A percentile compares a stretch with the other conserved stretches of the same genome.
phyloP scores from a whole-genome alignment of 176 grass and related monocot genomes.

The Dendrocalamus sinicus region DNA sequence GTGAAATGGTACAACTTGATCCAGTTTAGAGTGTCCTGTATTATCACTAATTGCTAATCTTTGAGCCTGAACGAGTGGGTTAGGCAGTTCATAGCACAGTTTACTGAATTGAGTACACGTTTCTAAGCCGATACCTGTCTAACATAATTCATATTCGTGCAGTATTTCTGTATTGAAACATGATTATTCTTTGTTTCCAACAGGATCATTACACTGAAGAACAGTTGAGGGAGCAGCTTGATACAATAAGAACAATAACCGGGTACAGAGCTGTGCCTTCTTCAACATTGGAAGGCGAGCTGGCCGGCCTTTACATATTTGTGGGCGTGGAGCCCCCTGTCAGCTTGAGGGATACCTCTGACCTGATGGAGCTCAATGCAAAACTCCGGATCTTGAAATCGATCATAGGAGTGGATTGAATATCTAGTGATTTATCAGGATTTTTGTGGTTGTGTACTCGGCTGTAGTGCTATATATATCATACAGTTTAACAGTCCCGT shows the following conservation, averaged over 20 bases:
- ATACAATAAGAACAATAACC: slow-evolving; percentile 43
- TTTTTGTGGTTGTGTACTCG: neutral
- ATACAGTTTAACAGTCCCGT: neutral
- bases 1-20: neutral
- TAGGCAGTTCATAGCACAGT: neutral
- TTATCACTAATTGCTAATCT: neutral
- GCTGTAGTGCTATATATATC: neutral
- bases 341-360: neutral
- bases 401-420: slow-evolving; percentile 52
- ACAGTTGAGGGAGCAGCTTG: slow-evolving; percentile 44
- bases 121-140: neutral
- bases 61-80: neutral
- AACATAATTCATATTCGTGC: neutral
- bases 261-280: slow-evolving; percentile 13
- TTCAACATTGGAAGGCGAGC: slow-evolving; percentile 34
- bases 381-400: slow-evolving; percentile 51
- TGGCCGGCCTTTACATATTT: slow-evolving; percentile 38
- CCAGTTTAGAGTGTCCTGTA: too few species aligned
- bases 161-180: neutral
- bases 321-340: slow-evolving; percentile 42
- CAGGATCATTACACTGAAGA: slow-evolving; percentile 47
- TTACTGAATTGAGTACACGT: neutral
- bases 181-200: neutral
- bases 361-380: slow-evolving; percentile 26
- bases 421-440: neutral